Conservation (phyloP, 164 flowering plant genomes). For the Kingdonia uniflora region DNA sequence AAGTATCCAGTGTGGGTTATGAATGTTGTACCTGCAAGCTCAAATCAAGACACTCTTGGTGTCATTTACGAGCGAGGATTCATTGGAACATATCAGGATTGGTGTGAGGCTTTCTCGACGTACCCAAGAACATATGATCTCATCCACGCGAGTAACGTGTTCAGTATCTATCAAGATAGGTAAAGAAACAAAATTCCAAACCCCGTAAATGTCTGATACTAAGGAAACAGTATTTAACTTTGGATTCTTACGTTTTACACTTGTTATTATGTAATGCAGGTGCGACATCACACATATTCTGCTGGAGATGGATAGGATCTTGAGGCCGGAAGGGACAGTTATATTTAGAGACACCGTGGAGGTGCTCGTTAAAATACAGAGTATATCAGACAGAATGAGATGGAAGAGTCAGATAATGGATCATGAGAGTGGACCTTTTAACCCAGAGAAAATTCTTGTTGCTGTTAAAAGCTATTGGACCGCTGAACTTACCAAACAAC, state of each 20-base stretch:
- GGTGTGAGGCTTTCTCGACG: constrained; percentile 98
- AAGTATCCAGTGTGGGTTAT: constrained; percentile 92
- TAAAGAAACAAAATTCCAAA: constrained; percentile 13
- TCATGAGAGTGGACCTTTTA: constrained; percentile 91
- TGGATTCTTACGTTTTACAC: not conserved
- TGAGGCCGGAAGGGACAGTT: constrained; percentile 94
- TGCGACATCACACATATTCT: constrained; percentile 75
- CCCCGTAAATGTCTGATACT: not conserved
- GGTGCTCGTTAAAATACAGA: constrained; percentile 68
- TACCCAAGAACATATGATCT: constrained; percentile 97
- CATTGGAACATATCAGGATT: constrained; percentile 88
- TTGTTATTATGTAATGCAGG: constrained; percentile 26
- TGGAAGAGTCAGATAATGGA: constrained; percentile 83
- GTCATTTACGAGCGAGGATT: constrained; percentile 78
- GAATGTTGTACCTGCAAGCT: constrained; percentile 80
- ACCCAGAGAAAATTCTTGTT: constrained; percentile 87
- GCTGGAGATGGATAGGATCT: constrained; percentile 91
- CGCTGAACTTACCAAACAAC: constrained; percentile 27
- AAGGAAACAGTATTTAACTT: not conserved
- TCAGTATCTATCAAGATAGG: constrained; percentile 89
- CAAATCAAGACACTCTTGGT: constrained; percentile 71
- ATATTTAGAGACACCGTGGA: constrained; percentile 86
- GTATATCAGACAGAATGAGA: constrained; percentile 72
- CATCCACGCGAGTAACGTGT: constrained; percentile 69
- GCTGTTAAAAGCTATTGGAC: constrained; percentile 93